Base-by-base conservation (phyloP, 345 rosid genomes). In the Heritiera littoralis region DNA sequence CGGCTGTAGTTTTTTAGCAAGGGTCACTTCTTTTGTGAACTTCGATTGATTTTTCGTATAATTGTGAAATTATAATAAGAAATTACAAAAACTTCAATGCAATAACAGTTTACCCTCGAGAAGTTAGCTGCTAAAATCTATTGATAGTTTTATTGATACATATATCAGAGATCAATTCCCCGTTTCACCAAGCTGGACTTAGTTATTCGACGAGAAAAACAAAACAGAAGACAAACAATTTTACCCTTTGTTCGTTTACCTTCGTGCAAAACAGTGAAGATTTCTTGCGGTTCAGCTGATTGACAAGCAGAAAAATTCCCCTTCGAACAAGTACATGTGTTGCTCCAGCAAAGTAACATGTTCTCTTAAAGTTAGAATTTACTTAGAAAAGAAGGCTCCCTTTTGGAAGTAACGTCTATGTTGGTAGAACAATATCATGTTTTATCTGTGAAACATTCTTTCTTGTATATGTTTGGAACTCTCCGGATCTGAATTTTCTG, bases 401-500 rank as follows among this genome's bases (percentile, higher is more conserved):
- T 51, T 52, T 54, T 17, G 59, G 59, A 54, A 54, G 9, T 15
- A 28, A 28, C 3, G 38, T 65, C 23, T 65, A 23, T 20, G 15
- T 65, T 65, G 49, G 4, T 0, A 9, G 12, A 67, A 43, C 35
- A 12, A 43, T 20, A 43, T 43, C 52, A 43, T 52, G 32, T 43
- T 40, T 9, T 20, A 41, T 40, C 7, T 45, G 13, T 67, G 52
- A 43, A 10, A n/a, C 14, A 67, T 43, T 67, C 2, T 41, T 67
- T n/a, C 35, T 67, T 9, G 72, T 20, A 67, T n/a, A 52, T n/a
- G 17, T 9, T 9, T 67, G 52, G 72, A 67, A 43, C 52, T 9
- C 32, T 7, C 72, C 18, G 54, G 72, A 67, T 67, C 69, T 35
- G 69, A 65, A 65, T 65, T 65, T 35, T 15, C 54, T 67, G 54